Evolutionary conservation across 2,329 filamentous ascomycete genomes (phyloP).

Genomic region (Gnomoniopsis smithogilvyi): DNA sequence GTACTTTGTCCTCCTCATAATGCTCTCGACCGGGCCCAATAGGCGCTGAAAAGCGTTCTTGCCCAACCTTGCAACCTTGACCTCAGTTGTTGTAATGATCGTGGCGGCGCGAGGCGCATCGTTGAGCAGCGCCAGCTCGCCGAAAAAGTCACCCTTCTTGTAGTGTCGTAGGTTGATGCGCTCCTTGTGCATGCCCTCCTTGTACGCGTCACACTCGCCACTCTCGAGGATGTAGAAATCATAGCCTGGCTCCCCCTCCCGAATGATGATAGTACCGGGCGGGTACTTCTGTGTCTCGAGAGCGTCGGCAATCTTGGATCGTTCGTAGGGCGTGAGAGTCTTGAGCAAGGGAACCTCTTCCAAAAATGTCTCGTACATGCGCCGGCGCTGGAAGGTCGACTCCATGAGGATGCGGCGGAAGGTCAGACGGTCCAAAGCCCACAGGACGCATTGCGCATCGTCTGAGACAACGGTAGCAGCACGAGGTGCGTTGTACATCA

Average conservation of each 20-base stretch:
- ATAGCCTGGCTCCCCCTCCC: slow-evolving; percentile 85
- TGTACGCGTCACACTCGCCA: slow-evolving; percentile 84
- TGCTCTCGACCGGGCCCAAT: slow-evolving; percentile 87
- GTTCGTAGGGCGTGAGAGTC: slow-evolving; percentile 84
- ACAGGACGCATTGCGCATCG: slow-evolving; percentile 75
- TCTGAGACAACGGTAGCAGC: slow-evolving; percentile 89
- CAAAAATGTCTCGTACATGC: slow-evolving; percentile 96
- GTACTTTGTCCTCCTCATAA: slow-evolving; percentile 79
- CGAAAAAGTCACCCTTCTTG: slow-evolving; percentile 92
- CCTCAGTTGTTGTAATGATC: slow-evolving; percentile 77
- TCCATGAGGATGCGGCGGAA: slow-evolving; percentile 99
- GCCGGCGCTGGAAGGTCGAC: slow-evolving; percentile 89
- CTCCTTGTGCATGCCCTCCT: slow-evolving; percentile 60
- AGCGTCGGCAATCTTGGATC: slow-evolving; percentile 95
- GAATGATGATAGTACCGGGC: slow-evolving; percentile 78
- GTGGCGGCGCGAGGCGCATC: slow-evolving; percentile 91
- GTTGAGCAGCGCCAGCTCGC: slow-evolving; percentile 88
- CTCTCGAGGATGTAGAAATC: slow-evolving; percentile 89
- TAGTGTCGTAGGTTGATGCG: slow-evolving; percentile 69
- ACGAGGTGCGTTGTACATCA: slow-evolving; percentile 98
- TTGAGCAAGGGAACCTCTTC: slow-evolving; percentile 87
- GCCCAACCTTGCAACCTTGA: slow-evolving; percentile 88
- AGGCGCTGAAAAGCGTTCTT: slow-evolving; percentile 94
- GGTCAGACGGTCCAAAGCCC: slow-evolving; percentile 92
- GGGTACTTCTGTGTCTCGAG: slow-evolving; percentile 87